Percentiles rank a stretch among this genome's conserved stretches.
phyloP scores from a whole-genome alignment of 2,329 filamentous ascomycete genomes.

The Clarireedia homoeocarpa region DNA sequence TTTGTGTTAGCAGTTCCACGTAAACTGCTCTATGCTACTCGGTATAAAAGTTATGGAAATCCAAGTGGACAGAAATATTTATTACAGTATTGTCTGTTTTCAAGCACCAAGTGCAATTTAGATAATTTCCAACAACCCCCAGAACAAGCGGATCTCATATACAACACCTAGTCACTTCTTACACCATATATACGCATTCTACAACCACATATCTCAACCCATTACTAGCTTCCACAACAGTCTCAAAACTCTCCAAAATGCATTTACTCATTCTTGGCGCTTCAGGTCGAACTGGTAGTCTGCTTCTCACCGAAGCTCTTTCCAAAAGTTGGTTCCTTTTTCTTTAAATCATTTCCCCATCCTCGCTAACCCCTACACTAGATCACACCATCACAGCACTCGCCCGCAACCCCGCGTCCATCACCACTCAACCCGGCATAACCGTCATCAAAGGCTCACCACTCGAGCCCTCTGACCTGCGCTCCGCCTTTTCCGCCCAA shows the following conservation, averaged over 20 bases:
- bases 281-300: slow-evolving; percentile 39
- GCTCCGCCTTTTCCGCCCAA: slow-evolving; percentile 13
- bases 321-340: slow-evolving; percentile 1
- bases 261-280: slow-evolving; percentile 39
- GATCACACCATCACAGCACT: slow-evolving; percentile 39
- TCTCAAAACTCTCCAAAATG: slow-evolving; percentile 24
- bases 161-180: no score
- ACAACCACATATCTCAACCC: neutral
- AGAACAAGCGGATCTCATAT: no score
- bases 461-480: neutral
- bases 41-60: no score
- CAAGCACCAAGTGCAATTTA: no score
- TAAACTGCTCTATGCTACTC: no score
- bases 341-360: no score
- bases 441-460: slow-evolving; percentile 32
- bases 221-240: neutral
- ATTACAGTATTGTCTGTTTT: no score
- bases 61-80: no score
- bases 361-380: slow-evolving; percentile 10
- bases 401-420: slow-evolving; percentile 33
- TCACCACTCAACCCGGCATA: slow-evolving; percentile 29
- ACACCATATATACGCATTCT: no score
- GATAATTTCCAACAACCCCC: no score
- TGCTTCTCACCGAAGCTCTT: slow-evolving; percentile 36
- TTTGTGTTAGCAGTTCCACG: no score